Evolutionary conservation across 1,284 basidiomycete species (phyloP).

Genomic region (Coniferiporia sulphurascens): DNA sequence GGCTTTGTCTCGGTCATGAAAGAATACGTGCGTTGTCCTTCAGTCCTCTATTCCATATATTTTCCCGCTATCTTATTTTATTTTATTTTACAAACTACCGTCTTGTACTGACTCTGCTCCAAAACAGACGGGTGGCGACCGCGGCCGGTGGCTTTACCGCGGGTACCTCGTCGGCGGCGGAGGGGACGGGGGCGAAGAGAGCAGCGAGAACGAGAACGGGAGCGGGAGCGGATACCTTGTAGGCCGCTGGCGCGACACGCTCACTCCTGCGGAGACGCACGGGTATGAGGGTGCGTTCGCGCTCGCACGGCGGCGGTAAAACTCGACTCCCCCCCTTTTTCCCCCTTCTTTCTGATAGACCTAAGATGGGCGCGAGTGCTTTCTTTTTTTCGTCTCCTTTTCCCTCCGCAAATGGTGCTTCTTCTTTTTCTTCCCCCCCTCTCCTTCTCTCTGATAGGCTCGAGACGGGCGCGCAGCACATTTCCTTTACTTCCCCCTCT

Average conservation of each 20-base stretch:
- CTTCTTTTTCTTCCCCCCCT: too few species aligned
- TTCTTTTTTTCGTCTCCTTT: not conserved
- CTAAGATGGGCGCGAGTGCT: not conserved
- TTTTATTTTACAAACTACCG: too few species aligned
- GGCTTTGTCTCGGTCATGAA: conserved; percentile 68
- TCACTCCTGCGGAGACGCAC: conserved; percentile 46
- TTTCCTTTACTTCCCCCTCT: too few species aligned
- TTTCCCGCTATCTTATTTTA: not conserved
- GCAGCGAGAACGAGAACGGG: not conserved
- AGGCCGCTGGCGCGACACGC: conserved; percentile 72
- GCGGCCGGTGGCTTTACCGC: conserved; percentile 73
- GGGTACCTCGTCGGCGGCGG: conserved; percentile 62
- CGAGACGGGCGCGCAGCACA: too few species aligned
- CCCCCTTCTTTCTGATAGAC: not conserved
- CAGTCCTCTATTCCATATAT: not conserved
- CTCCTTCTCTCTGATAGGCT: too few species aligned
- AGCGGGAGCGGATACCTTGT: conserved; percentile 49
- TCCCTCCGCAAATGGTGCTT: too few species aligned
- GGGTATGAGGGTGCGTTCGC: conserved; percentile 77
- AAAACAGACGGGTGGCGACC: conserved; percentile 55
- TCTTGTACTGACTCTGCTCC: too few species aligned
- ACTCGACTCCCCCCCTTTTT: not conserved
- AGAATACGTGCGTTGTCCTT: conserved; percentile 55
- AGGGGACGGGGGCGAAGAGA: not conserved
- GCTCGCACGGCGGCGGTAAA: conserved; percentile 57